Conservation (phyloP, 208 protist genomes). For the Phytomonas serpens region DNA sequence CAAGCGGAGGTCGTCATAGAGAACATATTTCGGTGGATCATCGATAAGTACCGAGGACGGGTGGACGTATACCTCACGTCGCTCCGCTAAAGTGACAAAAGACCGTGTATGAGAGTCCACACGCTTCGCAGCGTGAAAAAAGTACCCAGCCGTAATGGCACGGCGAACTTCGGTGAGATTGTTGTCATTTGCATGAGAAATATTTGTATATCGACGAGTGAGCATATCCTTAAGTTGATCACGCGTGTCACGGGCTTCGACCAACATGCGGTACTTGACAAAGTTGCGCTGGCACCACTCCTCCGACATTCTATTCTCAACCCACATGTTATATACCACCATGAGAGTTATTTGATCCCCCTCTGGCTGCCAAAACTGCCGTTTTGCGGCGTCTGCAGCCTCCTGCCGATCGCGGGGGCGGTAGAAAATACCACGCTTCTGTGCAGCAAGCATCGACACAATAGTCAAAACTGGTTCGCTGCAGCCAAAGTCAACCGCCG, state of each 20-base stretch:
- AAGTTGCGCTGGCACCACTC: slow-evolving; percentile 98
- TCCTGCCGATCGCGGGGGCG: slow-evolving; percentile 85
- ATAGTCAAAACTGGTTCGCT: slow-evolving; percentile 97
- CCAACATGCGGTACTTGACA: slow-evolving; percentile 94
- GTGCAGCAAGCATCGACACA: slow-evolving; percentile 95
- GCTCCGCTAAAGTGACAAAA: slow-evolving; percentile 81
- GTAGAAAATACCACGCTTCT: slow-evolving; percentile 91
- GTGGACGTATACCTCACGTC: slow-evolving; percentile 85
- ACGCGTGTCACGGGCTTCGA: slow-evolving; percentile 94
- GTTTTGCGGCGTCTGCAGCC: slow-evolving; percentile 93
- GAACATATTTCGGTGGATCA: slow-evolving; percentile 91
- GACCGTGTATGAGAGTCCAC: slow-evolving; percentile 64
- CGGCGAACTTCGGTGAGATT: slow-evolving; percentile 90
- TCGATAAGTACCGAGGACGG: slow-evolving; percentile 79
- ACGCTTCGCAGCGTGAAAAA: slow-evolving; percentile 95
- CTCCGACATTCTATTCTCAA: slow-evolving; percentile 85
- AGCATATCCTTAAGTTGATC: slow-evolving; percentile 96
- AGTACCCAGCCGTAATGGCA: slow-evolving; percentile 97
- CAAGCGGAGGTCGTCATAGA: slow-evolving; percentile 97
- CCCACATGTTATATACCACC: slow-evolving; percentile 92
- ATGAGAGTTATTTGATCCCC: slow-evolving; percentile 97
- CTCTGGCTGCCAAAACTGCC: slow-evolving; percentile 95
- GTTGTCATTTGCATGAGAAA: slow-evolving; percentile 88
- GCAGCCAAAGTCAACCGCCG: slow-evolving; percentile 94
- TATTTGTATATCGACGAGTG: slow-evolving; percentile 91